Conservation (phyloP, 805 yeast genomes). For the Isabelozyma heimii region DNA sequence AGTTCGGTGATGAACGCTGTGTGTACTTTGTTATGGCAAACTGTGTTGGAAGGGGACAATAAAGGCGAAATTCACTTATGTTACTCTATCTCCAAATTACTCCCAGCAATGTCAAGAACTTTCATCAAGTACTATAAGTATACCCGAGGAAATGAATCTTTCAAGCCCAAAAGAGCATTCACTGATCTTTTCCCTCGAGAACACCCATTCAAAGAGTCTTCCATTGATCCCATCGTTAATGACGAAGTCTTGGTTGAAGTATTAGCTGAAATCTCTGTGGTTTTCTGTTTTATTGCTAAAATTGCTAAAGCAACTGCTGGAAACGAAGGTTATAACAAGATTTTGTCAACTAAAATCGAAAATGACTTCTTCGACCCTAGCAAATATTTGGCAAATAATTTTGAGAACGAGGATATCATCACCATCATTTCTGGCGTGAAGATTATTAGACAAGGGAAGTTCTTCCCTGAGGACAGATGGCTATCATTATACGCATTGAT, state of each 20-base stretch:
- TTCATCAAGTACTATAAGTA: slow-evolving; percentile 52
- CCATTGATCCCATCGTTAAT: slow-evolving; percentile 72
- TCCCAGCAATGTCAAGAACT: slow-evolving; percentile 53
- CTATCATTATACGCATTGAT: slow-evolving; percentile 60
- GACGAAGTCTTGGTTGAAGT: slow-evolving; percentile 71
- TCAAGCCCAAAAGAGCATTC: slow-evolving; percentile 61
- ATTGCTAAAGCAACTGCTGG: slow-evolving; percentile 44
- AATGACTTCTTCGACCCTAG: slow-evolving; percentile 42
- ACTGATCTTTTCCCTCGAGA: slow-evolving; percentile 66
- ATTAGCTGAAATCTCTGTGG: slow-evolving; percentile 62
- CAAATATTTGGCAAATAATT: slow-evolving; percentile 37
- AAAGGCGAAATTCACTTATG: slow-evolving; percentile 37
- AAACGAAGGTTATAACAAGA: slow-evolving; percentile 40
- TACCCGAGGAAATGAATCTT: slow-evolving; percentile 44
- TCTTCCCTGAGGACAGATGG: slow-evolving; percentile 73
- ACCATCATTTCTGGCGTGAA: slow-evolving; percentile 49
- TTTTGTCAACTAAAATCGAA: slow-evolving; percentile 29
- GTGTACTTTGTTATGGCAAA: slow-evolving; percentile 37
- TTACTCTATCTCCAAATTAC: slow-evolving; percentile 47
- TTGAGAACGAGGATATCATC: slow-evolving; percentile 42
- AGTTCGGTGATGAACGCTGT: slow-evolving; percentile 55
- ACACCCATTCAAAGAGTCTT: slow-evolving; percentile 61
- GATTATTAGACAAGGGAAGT: slow-evolving; percentile 50
- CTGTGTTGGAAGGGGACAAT: slow-evolving; percentile 22
- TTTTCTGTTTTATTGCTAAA: slow-evolving; percentile 56